phyloP scores from a whole-genome alignment of 495 filamentous ascomycete species.

The Penicillium desertorum region DNA sequence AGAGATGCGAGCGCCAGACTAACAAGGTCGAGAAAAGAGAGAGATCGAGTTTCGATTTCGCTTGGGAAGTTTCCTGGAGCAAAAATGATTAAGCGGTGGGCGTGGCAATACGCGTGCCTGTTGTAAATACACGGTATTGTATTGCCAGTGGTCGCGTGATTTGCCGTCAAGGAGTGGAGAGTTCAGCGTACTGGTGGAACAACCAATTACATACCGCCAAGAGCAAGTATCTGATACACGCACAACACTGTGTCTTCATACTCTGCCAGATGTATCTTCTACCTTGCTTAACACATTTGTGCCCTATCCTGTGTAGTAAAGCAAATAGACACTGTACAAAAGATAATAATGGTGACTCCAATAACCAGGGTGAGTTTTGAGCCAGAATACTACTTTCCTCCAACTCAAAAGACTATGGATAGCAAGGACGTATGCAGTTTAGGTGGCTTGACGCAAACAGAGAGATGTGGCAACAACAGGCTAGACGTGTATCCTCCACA shows the following conservation, averaged over 20 bases:
- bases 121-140: slow-evolving; percentile 20
- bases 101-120: slow-evolving; percentile 25
- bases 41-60: slow-evolving; percentile 35
- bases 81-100: slow-evolving; percentile 32
- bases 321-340: not conserved
- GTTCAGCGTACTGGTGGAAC: slow-evolving; percentile 4
- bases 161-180: not conserved
- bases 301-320: not conserved
- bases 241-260: slow-evolving; percentile 17
- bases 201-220: slow-evolving; percentile 12
- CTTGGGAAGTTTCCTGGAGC: slow-evolving; percentile 32
- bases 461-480: slow-evolving; percentile 5
- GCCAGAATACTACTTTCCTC: not conserved
- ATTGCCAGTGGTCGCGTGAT: slow-evolving; percentile 15
- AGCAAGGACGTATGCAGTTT: slow-evolving; percentile 3
- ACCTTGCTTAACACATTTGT: not conserved
- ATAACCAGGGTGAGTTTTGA: not conserved
- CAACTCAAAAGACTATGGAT: not conserved
- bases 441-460: slow-evolving; percentile 14
- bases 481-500: slow-evolving; percentile 8
- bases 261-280: slow-evolving; percentile 5
- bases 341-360: not conserved
- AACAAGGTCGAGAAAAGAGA: slow-evolving; percentile 31
- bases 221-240: slow-evolving; percentile 18
- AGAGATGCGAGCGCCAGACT: slow-evolving; percentile 29